These are phyloP conservation scores for Sequoiadendron giganteum DNA, from an alignment of 75 land plant species.

Conservation along the genomic window DNA sequence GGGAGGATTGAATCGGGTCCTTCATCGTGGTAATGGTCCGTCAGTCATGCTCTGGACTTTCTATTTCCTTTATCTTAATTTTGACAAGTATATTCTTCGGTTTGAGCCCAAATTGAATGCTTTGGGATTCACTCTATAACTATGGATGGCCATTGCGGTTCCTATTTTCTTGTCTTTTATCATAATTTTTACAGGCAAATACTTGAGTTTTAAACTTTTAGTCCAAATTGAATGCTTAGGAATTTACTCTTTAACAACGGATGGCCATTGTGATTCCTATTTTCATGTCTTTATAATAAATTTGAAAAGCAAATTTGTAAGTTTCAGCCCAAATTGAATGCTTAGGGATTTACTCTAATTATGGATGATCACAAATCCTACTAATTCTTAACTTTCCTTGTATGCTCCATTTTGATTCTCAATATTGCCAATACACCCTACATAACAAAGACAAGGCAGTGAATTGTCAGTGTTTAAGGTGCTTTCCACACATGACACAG, in stretches of 20 bases:
- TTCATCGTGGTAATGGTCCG: too few species aligned
- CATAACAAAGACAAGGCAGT: not conserved
- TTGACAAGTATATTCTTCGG: too few species aligned
- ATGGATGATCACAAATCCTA: too few species aligned
- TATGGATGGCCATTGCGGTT: too few species aligned
- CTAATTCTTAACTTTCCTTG: not conserved
- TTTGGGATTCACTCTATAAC: too few species aligned
- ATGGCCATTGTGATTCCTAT: not conserved
- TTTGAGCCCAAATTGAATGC: too few species aligned
- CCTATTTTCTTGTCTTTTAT: not conserved
- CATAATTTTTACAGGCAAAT: not conserved
- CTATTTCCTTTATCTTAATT: too few species aligned
- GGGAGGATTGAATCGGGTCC: too few species aligned
- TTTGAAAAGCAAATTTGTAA: not conserved
- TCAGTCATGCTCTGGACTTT: too few species aligned
- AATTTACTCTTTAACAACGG: not conserved
- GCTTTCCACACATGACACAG: constrained; percentile 11
- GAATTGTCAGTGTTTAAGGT: constrained; percentile 11
- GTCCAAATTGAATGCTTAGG: not conserved
- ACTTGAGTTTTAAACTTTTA: not conserved
- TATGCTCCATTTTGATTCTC: not conserved
- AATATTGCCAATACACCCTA: not conserved
- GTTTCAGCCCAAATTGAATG: not conserved
- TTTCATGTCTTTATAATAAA: not conserved
- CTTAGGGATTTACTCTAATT: not conserved